Evolutionary conservation across 2,329 filamentous ascomycete genomes (phyloP).

Genomic region (Fusarium sp.): DNA sequence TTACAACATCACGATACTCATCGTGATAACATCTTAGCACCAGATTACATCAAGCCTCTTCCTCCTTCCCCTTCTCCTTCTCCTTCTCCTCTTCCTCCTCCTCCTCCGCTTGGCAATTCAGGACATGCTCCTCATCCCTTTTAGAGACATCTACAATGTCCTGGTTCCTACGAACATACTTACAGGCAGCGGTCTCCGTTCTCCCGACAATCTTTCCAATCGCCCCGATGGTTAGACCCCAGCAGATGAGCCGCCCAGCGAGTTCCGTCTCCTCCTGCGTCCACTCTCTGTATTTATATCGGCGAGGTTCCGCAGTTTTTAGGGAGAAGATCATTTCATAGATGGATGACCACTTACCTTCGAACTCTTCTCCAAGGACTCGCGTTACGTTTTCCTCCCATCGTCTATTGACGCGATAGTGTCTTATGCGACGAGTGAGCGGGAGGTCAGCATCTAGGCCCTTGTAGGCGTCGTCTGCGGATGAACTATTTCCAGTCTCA

Average conservation of each 20-base stretch:
- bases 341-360: background rate
- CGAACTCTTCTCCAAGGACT: background rate
- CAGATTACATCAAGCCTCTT: background rate
- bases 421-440: background rate
- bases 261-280: background rate
- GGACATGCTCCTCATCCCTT: background rate
- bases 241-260: background rate
- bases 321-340: background rate
- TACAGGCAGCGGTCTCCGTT: background rate
- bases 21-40: background rate
- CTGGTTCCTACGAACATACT: background rate
- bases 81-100: background rate
- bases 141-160: background rate
- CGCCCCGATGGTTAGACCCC: background rate
- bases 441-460: background rate
- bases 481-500: background rate
- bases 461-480: background rate
- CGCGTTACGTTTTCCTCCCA: background rate
- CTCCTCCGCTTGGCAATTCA: background rate
- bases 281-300: background rate
- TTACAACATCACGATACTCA: background rate
- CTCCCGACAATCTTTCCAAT: background rate
- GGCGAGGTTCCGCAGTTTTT: background rate
- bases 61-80: background rate
- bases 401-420: background rate